These are phyloP conservation scores for Flaveria floridana DNA, from an alignment of 140 eudicot species.

Conservation along the genomic window DNA sequence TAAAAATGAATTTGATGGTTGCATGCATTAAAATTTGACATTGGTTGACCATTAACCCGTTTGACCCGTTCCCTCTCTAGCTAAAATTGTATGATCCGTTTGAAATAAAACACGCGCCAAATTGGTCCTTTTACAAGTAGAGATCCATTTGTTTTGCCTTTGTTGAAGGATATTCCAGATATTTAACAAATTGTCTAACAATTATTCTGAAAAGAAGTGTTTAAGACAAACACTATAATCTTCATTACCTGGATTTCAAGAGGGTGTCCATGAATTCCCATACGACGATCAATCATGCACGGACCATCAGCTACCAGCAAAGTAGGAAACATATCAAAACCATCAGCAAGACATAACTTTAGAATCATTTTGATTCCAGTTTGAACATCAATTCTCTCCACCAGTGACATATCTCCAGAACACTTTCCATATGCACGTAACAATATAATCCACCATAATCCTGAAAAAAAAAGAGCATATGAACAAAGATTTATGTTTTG, in stretches of 20 bases:
- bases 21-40: neutral
- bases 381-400: slow-evolving; percentile 74
- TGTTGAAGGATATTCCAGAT: neutral
- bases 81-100: neutral
- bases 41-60: neutral
- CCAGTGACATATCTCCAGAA: slow-evolving; percentile 56
- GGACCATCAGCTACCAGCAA: slow-evolving; percentile 83
- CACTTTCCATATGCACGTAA: slow-evolving; percentile 74
- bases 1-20: neutral
- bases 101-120: neutral
- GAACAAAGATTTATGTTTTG: too few species aligned
- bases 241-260: slow-evolving; percentile 66
- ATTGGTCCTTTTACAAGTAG: neutral
- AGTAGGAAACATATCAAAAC: slow-evolving; percentile 85
- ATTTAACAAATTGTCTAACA: neutral
- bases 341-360: slow-evolving; percentile 71
- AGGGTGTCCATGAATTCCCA: slow-evolving; percentile 89
- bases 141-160: neutral
- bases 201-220: neutral
- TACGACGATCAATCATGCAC: slow-evolving; percentile 83
- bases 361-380: slow-evolving; percentile 72
- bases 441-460: slow-evolving; percentile 83
- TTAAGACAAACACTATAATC: slow-evolving; percentile 6
- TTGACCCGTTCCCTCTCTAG: neutral
- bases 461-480: slow-evolving; percentile 22